Evolutionary conservation across 176 grass and related monocot genomes (phyloP), one percentile per base, ranked within the genome.

Genomic region (Puccinellia tenuiflora): DNA sequence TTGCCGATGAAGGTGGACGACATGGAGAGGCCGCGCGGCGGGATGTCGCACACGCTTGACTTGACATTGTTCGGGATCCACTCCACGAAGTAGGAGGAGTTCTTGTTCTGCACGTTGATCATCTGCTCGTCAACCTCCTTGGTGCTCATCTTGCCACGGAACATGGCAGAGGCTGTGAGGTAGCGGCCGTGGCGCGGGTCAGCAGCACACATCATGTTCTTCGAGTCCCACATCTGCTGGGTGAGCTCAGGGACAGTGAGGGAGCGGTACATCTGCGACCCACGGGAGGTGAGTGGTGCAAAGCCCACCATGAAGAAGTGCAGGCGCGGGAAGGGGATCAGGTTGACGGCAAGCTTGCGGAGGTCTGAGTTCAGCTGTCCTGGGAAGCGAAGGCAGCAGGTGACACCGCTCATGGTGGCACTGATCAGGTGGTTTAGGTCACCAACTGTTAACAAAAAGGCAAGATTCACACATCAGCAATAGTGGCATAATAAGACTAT

Each of bases 231-330:
- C 92, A 94, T 94, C 18, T 94, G 87, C 79, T 94, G 92, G 78
- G 92, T 92, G 48, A 94, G 83, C 79, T 94, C 92, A 0, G 92
- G 86, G 51, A 94, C 90, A 0, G 90, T 91, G 42, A 94, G 92
- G 66, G 90, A 82, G 1, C 89, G 89, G 72, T 94, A 94, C 83
- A 90, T 90, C 81, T 94, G 92, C 16, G 92, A 94, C 16, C 92
- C 92, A 35, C 89, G 90, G 3, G 90, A 92, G 26, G 90, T 94
- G 33, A 94, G 90, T 10, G 92, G 92, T 38, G 86, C 85, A 31
- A 94, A 92, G 53, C 92, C 90, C 31, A 94, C 92, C 92, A 94
- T 94, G 90, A 94, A 94, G 85, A 94, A 94, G 78, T 94, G 92
- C 42, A 94, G 92, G n/a, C 92, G 92, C 0, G 92, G 92, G 77